Conservation (phyloP, 73 alveolate species). For the Uronychia setigera region DNA sequence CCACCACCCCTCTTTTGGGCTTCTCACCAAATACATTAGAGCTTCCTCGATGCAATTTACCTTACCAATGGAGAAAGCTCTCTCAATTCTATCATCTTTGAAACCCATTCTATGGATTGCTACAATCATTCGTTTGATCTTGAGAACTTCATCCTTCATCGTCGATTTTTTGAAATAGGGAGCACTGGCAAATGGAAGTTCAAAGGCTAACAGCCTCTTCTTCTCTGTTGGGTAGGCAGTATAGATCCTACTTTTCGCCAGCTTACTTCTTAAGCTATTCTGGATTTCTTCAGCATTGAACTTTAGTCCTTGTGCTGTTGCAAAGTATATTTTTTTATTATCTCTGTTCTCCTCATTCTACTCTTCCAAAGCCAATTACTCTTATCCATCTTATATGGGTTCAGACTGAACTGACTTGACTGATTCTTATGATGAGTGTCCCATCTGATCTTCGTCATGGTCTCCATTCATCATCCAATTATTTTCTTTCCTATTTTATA, state of each 20-base stretch:
- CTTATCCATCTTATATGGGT: too few species aligned
- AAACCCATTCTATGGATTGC: not conserved
- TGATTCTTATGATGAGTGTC: too few species aligned
- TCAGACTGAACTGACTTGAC: too few species aligned
- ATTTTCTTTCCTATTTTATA: too few species aligned
- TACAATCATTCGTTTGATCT: not conserved
- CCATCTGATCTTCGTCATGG: too few species aligned
- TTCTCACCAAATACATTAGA: not conserved
- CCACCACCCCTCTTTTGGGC: not conserved
- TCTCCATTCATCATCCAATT: too few species aligned
- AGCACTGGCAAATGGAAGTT: not conserved
- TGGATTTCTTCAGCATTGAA: not conserved
- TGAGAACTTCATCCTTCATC: not conserved
- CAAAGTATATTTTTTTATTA: too few species aligned
- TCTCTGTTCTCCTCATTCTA: too few species aligned
- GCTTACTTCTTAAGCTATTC: not conserved
- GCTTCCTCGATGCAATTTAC: not conserved
- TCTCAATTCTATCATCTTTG: not conserved
- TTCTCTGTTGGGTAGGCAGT: not conserved
- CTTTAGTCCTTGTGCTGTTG: not conserved
- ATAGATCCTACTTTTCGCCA: too few species aligned
- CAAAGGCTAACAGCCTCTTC: too few species aligned
- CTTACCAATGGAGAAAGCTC: not conserved
- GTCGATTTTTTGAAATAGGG: not conserved
- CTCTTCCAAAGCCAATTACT: too few species aligned